Percentiles rank a stretch among this genome's conserved stretches.
These are phyloP conservation scores for Taphrina flavorubra DNA, from an alignment of 1,139 yeast species.

Conservation along the genomic window DNA sequence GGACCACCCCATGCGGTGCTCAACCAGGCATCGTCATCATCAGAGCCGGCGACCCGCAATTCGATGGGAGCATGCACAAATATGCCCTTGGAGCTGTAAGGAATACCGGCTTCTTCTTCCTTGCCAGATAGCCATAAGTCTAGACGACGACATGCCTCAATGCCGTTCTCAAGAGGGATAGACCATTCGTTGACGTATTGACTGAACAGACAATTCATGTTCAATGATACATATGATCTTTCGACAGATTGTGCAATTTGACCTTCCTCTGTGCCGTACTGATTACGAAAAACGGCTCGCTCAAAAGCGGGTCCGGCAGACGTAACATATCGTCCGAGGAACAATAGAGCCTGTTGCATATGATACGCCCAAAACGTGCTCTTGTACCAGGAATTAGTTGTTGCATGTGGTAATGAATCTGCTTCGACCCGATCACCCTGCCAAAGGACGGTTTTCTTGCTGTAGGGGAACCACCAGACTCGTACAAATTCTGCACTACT, in stretches of 20 bases:
- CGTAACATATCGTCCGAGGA: conserved; percentile 75
- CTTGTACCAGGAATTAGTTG: conserved; percentile 81
- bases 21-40: conserved; percentile 59
- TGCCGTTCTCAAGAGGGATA: conserved; percentile 79
- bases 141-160: conserved; percentile 57
- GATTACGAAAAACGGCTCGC: conserved; percentile 79
- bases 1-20: conserved; percentile 56
- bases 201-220: conserved; percentile 93
- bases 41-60: conserved; percentile 67
- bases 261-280: conserved; percentile 63
- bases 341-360: conserved; percentile 62
- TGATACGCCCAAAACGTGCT: conserved; percentile 66
- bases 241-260: conserved; percentile 78
- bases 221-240: conserved; percentile 77
- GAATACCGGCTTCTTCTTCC: conserved; percentile 63
- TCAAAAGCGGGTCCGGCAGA: conserved; percentile 83
- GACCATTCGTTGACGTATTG: conserved; percentile 98
- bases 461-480: conserved; percentile 98
- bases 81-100: conserved; percentile 65
- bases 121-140: conserved; percentile 59
- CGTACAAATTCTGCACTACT: conserved; percentile 87
- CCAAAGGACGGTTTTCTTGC: conserved; percentile 85
- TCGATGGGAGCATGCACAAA: conserved; percentile 96
- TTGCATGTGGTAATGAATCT: conserved; percentile 72
- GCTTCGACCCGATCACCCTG: conserved; percentile 71